Conservation (phyloP, 805 yeast species). For the Kodamaea kaohsiungensis region DNA sequence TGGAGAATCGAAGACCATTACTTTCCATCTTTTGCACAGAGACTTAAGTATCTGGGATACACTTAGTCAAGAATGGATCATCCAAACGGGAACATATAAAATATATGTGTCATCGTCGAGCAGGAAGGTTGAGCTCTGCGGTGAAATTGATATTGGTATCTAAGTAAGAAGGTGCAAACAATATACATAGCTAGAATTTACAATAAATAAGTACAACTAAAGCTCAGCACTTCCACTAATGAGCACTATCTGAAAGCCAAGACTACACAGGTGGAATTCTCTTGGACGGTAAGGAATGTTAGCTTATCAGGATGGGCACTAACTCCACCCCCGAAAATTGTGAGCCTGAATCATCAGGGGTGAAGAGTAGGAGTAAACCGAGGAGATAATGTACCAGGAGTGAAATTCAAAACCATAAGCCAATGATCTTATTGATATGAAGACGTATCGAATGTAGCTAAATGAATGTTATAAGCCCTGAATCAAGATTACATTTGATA, state of each 20-base stretch:
- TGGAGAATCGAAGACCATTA: conserved; percentile 37
- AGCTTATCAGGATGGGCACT: not conserved
- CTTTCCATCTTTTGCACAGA: conserved; percentile 48
- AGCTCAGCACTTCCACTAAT: not conserved
- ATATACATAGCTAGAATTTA: not conserved
- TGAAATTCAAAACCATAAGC: not conserved
- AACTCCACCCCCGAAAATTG: not conserved
- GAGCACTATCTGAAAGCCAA: not conserved
- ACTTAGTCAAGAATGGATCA: conserved; percentile 55
- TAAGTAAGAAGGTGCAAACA: not conserved
- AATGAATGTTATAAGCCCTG: not conserved
- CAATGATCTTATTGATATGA: not conserved
- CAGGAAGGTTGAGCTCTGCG: conserved; percentile 46
- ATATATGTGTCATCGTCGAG: conserved; percentile 53
- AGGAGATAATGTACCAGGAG: not conserved
- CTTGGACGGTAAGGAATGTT: not conserved
- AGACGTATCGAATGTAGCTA: not conserved
- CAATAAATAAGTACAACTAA: not conserved
- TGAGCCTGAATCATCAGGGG: not conserved
- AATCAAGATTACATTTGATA: not conserved
- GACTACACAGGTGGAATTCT: not conserved
- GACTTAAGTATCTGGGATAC: conserved; percentile 62
- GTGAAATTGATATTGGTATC: conserved; percentile 43
- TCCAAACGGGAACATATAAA: conserved; percentile 55
- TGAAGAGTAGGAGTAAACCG: not conserved